Base-by-base conservation (phyloP, 2,329 filamentous ascomycete genomes). In the Cladophialophora bantiana region DNA sequence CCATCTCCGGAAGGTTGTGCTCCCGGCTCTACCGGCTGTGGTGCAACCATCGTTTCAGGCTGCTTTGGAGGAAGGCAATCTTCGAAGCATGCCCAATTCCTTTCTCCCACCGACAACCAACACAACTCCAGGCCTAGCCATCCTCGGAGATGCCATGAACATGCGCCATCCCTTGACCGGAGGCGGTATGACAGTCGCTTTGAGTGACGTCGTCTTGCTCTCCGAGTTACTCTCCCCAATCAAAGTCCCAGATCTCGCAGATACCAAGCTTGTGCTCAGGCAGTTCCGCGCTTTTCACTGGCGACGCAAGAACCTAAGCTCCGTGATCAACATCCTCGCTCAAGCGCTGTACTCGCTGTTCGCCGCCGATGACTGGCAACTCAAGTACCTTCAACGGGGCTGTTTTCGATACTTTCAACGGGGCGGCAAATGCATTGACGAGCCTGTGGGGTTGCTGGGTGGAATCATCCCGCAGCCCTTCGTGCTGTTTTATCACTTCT, bases 111-210 rank as follows among this genome's bases (percentile, higher is more conserved):
- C 95, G 0, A 86, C 88, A 0, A 91, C 90, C 67, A 90, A 91
- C 75, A 86, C 84, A 53, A 85, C 86, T 10, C 86, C 88, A 1
- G 92, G 92, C 3, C 81, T 97, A 67, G 84, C 97, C 57, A 83
- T 99, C 40, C 85, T 98, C 7, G 95, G 95, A 66, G 95, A 99
- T 77, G 94, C 95, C 13, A 90, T 96, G 85, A 99, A 99, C 83
- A 99, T 99, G 95, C 91, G 95, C n/a, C 95, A 99, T 80, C 95
- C 95, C 1, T 85, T 99, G 12, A 99, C 95, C 0, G 95, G 95
- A 61, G 95, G 95, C 71, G 95, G 95, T 73, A 99, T 99, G 95
- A 98, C 94, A 0, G 95, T 98, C 1, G 95, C 93, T 1, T 91
- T 99, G 79, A 96, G 94, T 80, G 95, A 99, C 76, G 94, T 92